These are phyloP conservation scores for Berkeleyomyces basicola DNA, from an alignment of 2,329 filamentous ascomycete genomes.

Conservation along the genomic window DNA sequence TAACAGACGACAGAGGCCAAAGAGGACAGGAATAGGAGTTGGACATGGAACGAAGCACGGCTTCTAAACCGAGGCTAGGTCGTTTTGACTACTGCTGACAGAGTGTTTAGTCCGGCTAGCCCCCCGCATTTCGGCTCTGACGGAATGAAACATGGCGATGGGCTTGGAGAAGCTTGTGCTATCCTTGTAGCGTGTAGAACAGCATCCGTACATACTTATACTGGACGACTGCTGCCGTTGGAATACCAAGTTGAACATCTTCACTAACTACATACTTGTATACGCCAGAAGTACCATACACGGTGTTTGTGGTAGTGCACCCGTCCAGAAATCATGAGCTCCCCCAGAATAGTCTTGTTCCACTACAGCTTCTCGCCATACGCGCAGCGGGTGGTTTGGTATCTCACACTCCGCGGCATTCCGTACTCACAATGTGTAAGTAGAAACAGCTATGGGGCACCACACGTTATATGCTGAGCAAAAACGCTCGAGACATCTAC, in stretches of 20 bases:
- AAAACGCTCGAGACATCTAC: not conserved
- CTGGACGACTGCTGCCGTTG: not conserved
- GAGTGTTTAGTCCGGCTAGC: not conserved
- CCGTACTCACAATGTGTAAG: conserved; percentile 51
- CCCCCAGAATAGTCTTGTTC: conserved; percentile 36
- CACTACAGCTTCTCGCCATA: conserved; percentile 52
- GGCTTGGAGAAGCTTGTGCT: not conserved
- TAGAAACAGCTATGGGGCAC: conserved; percentile 11
- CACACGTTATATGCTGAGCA: not conserved
- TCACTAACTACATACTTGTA: too few species aligned
- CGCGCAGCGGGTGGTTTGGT: conserved; percentile 47
- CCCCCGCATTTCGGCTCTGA: not conserved
- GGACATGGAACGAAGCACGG: not conserved
- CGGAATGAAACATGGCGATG: not conserved
- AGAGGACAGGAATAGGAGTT: not conserved
- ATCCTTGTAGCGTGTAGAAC: not conserved
- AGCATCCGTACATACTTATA: not conserved
- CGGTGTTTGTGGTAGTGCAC: too few species aligned
- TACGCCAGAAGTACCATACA: too few species aligned
- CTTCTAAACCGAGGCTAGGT: not conserved
- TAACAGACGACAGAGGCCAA: not conserved
- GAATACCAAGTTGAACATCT: too few species aligned
- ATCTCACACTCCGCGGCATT: conserved; percentile 48
- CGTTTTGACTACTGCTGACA: not conserved
- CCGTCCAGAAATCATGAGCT: not conserved